Evolutionary conservation across 495 filamentous ascomycete genomes (phyloP).

Genomic region (Echria macrotheca): DNA sequence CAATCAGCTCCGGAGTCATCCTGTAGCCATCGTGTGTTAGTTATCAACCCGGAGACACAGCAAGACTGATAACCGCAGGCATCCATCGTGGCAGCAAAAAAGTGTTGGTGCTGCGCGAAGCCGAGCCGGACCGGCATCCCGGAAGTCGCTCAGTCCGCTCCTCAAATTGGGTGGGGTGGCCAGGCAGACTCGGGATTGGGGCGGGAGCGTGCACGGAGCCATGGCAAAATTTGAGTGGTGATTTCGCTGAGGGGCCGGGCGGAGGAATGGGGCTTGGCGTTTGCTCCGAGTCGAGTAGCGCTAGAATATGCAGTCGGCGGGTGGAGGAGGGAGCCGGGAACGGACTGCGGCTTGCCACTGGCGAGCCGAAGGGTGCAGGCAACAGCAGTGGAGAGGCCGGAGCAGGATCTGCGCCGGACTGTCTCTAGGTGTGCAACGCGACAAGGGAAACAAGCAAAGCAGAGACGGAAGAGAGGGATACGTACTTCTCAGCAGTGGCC

Average conservation of each 20-base stretch:
- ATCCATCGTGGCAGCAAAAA: not conserved
- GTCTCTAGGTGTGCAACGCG: no score
- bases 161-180: slow-evolving; percentile 13
- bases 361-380: slow-evolving; percentile 4
- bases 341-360: slow-evolving; percentile 2
- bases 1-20: slow-evolving; percentile 42
- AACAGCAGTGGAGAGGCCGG: slow-evolving; percentile 12
- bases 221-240: slow-evolving; percentile 19
- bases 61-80: slow-evolving; percentile 10
- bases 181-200: slow-evolving; percentile 22
- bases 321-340: slow-evolving; percentile 15
- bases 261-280: slow-evolving; percentile 25
- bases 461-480: slow-evolving; percentile 13
- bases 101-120: no score
- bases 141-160: no score
- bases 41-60: no score
- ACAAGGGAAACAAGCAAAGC: slow-evolving; percentile 7
- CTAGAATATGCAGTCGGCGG: slow-evolving; percentile 21
- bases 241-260: slow-evolving; percentile 28
- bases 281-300: slow-evolving; percentile 22
- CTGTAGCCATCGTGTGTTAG: slow-evolving; percentile 22
- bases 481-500: slow-evolving; percentile 45
- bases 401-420: no score
- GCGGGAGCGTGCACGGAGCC: slow-evolving; percentile 29
- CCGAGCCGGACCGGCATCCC: not conserved